Percentiles rank a stretch among this genome's conserved stretches.
Conservation (phyloP, 768 basidiomycete genomes). For the Rhizopogon rudus region DNA sequence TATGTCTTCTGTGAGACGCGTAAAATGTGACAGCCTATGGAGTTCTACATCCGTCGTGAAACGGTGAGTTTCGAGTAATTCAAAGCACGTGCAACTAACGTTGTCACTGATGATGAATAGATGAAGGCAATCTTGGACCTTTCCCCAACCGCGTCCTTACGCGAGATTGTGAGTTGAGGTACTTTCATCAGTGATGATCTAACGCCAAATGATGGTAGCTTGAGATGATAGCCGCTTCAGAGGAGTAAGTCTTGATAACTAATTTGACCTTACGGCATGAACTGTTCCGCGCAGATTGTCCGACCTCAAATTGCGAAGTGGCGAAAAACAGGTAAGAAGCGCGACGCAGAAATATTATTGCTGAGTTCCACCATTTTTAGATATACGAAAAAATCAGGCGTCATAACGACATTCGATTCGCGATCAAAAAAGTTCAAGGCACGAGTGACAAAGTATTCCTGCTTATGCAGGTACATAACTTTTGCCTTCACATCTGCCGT, state of each 20-base stretch:
- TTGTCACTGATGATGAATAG: slow-evolving; percentile 28
- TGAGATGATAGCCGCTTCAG: slow-evolving; percentile 56
- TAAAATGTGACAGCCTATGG: slow-evolving; percentile 4
- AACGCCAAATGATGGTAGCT: slow-evolving; percentile 36
- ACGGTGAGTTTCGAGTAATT: slow-evolving; percentile 40
- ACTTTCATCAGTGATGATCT: not conserved
- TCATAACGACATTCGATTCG: slow-evolving; percentile 78
- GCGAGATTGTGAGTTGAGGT: slow-evolving; percentile 56
- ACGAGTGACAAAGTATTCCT: slow-evolving; percentile 77
- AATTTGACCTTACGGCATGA: not conserved
- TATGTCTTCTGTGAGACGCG: not conserved
- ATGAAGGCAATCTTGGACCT: slow-evolving; percentile 66
- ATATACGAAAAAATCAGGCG: slow-evolving; percentile 63
- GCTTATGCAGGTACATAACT: slow-evolving; percentile 60
- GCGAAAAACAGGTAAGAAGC: slow-evolving; percentile 63
- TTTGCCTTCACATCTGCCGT: not conserved
- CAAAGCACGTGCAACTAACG: not conserved
- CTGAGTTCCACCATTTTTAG: slow-evolving; percentile 15
- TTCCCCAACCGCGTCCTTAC: slow-evolving; percentile 46
- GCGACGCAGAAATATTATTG: not conserved
- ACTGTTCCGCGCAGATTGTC: slow-evolving; percentile 43
- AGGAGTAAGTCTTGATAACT: slow-evolving; percentile 47
- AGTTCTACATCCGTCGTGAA: slow-evolving; percentile 73
- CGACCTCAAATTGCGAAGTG: slow-evolving; percentile 62
- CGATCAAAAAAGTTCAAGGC: slow-evolving; percentile 63